A percentile compares a stretch with the other conserved stretches of the same genome.
These are phyloP conservation scores for Cucumis sativus DNA, from an alignment of 306 rosid species.

Conservation along the genomic window Cucumber_9930_V3 NC_026657.2:4282501-4283000, in stretches of 20 bases:
- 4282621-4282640: too few relatives aligned
- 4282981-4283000: slow-evolving; percentile 66
- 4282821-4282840: background rate
- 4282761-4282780: background rate
- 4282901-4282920: slow-evolving; percentile 27
- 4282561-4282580: too few relatives aligned
- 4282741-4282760: background rate
- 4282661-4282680: too few relatives aligned
- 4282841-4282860: background rate
- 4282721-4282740: background rate
- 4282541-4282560: too few relatives aligned
- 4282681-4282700: too few relatives aligned
- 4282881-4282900: background rate
- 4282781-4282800: background rate
- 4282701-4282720: too few relatives aligned
- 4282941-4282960: slow-evolving; percentile 38
- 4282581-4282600: too few relatives aligned
- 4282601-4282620: too few relatives aligned
- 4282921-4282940: slow-evolving; percentile 45
- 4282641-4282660: too few relatives aligned
- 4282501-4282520: too few relatives aligned
- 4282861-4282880: background rate
- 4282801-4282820: background rate
- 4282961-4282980: slow-evolving; percentile 51
- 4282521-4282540: too few relatives aligned